phyloP scores from a whole-genome alignment of 345 rosid species.

The Euclidium syriacum region DNA sequence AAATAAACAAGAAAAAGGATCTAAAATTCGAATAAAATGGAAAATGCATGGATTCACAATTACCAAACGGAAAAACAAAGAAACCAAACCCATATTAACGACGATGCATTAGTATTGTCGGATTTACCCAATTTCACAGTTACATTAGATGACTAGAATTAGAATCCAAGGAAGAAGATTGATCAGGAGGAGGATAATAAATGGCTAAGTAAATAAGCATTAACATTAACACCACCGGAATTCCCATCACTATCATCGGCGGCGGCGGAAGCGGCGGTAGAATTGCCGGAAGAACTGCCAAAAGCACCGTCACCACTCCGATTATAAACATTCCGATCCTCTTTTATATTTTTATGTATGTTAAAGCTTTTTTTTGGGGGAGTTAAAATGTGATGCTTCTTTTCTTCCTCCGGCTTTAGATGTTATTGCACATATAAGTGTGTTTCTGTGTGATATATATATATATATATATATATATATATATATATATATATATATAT shows the following conservation, averaged over 20 bases:
- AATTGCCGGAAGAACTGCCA: constrained; percentile 23
- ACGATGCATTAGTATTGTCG: constrained; percentile 13
- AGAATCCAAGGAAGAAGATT: constrained; percentile 7
- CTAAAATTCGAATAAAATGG: not conserved
- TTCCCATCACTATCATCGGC: constrained; percentile 26
- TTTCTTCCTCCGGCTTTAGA: not conserved
- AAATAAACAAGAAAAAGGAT: not conserved
- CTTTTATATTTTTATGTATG: no score
- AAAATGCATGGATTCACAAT: constrained; percentile 17
- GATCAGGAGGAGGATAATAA: constrained; percentile 8
- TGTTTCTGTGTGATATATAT: not conserved
- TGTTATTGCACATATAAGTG: not conserved
- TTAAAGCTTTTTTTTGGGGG: no score
- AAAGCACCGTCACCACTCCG: constrained; percentile 5
- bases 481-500: constrained; percentile 7
- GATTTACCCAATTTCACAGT: not conserved
- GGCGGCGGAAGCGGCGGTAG: constrained; percentile 32
- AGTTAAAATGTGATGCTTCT: not conserved
- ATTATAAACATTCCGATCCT: constrained; percentile 5
- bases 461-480: constrained; percentile 7
- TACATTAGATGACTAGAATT: constrained; percentile 9
- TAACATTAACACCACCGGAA: constrained; percentile 29
- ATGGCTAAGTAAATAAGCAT: constrained; percentile 28
- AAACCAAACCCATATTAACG: not conserved
- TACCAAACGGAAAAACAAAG: not conserved